Base-by-base conservation (phyloP, 805 yeast genomes). In the Cyberlindnera subsufficiens region DNA sequence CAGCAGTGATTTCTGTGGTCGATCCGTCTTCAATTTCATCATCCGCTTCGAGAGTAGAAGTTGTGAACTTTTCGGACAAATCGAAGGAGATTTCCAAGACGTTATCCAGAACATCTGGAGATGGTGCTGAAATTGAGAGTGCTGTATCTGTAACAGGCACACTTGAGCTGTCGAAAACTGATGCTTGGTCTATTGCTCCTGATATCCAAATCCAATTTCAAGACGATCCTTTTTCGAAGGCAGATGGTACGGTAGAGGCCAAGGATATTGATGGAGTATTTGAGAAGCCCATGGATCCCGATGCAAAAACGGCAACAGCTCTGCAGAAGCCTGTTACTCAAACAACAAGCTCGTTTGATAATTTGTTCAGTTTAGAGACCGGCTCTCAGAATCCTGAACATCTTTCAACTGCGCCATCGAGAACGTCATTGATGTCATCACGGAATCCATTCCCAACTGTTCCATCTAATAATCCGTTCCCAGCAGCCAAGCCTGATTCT, bases 121-220 rank as follows among this genome's bases (percentile, higher is more conserved):
- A 40, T 27, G 34, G 18, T 8, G 27, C 4, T 22, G 27, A 22
- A 9, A 22, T 22, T 22, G 27, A 32, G 16, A 38, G 37, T 5
- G 40, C 39, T 5, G 29, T 32, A 11, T 32, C 38, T 10, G 43
- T 42, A 10, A 37, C 40, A 7, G 16, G 36, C 0, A 51, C 55
- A 3, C 32, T 54, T 30, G 47, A 47, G 33, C 14, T 51, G 8
- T 32, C 53, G 2, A 40, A 42, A 8, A 54, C 60, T 1, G 57
- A 51, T n/a, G 58, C 55, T 1, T 54, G 58, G 59, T 40, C 35
- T 1, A n/a, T 38, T 17, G 51, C 49, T 4, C 29, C 27, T 3
- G 27, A 38, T 14, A 36, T 30, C 5, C 7, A 25, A 15, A 30
- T 31, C 4, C 35, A 41, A 33, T 14, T 46, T 22, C 39, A 49